Percentiles rank a stretch among this genome's conserved stretches.
These are phyloP conservation scores for Talinum fruticosum DNA, from an alignment of 148 eudicot species.

Conservation along the genomic window DNA sequence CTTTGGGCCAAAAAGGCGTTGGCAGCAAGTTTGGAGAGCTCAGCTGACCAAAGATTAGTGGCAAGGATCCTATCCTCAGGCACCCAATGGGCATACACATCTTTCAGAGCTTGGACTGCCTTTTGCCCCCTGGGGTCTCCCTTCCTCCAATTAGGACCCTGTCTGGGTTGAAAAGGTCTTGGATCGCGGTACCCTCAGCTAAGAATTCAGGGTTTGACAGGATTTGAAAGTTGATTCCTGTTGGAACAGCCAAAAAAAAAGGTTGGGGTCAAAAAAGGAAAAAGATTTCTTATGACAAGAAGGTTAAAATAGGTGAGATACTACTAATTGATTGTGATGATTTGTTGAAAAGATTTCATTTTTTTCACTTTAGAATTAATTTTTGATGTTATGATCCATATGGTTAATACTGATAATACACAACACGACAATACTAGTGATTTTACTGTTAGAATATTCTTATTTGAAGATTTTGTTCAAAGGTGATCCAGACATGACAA, in stretches of 20 bases:
- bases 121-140: constrained; percentile 53
- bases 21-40: constrained; percentile 69
- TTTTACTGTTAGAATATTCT: too few species aligned
- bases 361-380: too few species aligned
- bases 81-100: constrained; percentile 65
- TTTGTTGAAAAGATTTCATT: too few species aligned
- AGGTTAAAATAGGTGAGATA: too few species aligned
- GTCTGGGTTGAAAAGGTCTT: constrained; percentile 53
- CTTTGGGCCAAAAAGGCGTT: constrained; percentile 70
- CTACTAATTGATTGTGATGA: too few species aligned
- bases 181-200: constrained; percentile 64
- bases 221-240: constrained; percentile 58
- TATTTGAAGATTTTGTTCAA: not conserved
- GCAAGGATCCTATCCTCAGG: constrained; percentile 53
- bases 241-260: not conserved
- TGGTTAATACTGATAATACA: not conserved
- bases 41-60: constrained; percentile 67
- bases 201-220: constrained; percentile 66
- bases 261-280: too few species aligned
- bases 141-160: constrained; percentile 68
- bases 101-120: constrained; percentile 48
- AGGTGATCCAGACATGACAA: not conserved
- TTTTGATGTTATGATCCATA: too few species aligned
- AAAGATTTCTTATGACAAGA: not conserved
- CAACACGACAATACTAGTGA: not conserved